Conservation (phyloP, 495 filamentous ascomycete genomes). For the Thermochaetoides thermophila region DNA sequence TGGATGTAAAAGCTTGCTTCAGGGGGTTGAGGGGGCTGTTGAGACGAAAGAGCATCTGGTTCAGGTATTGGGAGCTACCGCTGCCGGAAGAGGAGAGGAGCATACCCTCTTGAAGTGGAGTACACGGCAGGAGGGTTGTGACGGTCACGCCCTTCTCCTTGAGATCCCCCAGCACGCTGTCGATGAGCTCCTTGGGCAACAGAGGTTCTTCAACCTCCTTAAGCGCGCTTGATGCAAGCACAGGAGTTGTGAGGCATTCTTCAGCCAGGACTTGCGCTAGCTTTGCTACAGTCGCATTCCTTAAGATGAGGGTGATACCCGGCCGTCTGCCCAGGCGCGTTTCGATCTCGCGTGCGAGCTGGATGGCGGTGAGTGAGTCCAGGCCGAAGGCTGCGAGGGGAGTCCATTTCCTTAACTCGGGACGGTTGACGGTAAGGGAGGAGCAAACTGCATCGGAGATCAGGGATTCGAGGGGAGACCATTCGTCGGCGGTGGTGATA, state of each 20-base stretch:
- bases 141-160: slow-evolving; percentile 21
- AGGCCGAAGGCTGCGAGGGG: slow-evolving; percentile 43
- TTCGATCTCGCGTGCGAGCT: slow-evolving; percentile 39
- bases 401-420: slow-evolving; percentile 39
- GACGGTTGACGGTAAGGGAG: slow-evolving; percentile 33
- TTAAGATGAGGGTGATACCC: slow-evolving; percentile 48
- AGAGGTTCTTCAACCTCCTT: slow-evolving; percentile 19
- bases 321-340: slow-evolving; percentile 26
- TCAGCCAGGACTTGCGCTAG: slow-evolving; percentile 28
- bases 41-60: slow-evolving; percentile 28
- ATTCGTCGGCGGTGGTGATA: slow-evolving; percentile 33
- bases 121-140: slow-evolving; percentile 54
- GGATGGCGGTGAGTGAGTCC: slow-evolving; percentile 70
- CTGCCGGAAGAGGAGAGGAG: slow-evolving; percentile 35
- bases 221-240: too few relatives aligned
- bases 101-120: slow-evolving; percentile 72
- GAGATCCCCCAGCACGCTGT: slow-evolving; percentile 21
- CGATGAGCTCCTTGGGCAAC: slow-evolving; percentile 17
- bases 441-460: slow-evolving; percentile 30
- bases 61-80: slow-evolving; percentile 27
- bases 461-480: slow-evolving; percentile 35
- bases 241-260: neutral
- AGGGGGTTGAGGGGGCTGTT: slow-evolving; percentile 12
- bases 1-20: slow-evolving; percentile 31
- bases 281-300: slow-evolving; percentile 41